Percentiles rank a stretch among this genome's conserved stretches.
Conservation (phyloP, 2,329 filamentous ascomycete genomes). For the Colletotrichum sp. region DNA sequence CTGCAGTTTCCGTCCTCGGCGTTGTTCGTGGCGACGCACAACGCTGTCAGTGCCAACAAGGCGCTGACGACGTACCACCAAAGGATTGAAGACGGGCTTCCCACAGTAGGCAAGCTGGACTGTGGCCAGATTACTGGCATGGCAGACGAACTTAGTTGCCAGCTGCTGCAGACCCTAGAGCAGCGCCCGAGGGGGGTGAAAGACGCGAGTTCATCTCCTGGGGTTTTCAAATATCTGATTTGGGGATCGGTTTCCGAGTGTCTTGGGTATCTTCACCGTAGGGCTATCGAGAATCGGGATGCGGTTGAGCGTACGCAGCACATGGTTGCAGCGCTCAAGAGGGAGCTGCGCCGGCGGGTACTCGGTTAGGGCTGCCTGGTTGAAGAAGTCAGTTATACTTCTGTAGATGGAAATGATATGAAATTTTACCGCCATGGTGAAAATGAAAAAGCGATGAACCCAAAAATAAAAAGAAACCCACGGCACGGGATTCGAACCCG, state of each 20-base stretch:
- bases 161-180: slow-evolving; percentile 45
- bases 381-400: too few species aligned
- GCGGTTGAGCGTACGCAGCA: slow-evolving; percentile 23
- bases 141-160: slow-evolving; percentile 88
- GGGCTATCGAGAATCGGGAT: slow-evolving; percentile 24
- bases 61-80: slow-evolving; percentile 67
- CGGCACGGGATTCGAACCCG: neutral
- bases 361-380: slow-evolving; percentile 12
- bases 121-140: slow-evolving; percentile 61
- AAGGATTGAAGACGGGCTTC: slow-evolving; percentile 50
- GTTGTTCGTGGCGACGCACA: slow-evolving; percentile 84
- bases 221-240: slow-evolving; percentile 23
- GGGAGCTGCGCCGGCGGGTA: slow-evolving; percentile 30
- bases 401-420: neutral
- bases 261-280: slow-evolving; percentile 24
- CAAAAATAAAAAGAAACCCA: neutral
- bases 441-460: neutral
- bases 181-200: neutral
- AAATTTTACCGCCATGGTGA: neutral
- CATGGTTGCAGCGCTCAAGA: slow-evolving; percentile 31
- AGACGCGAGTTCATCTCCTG: neutral
- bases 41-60: slow-evolving; percentile 52
- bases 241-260: slow-evolving; percentile 25
- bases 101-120: slow-evolving; percentile 42
- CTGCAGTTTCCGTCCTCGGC: slow-evolving; percentile 59